Percentiles rank a stretch among this genome's conserved stretches.
phyloP scores from a whole-genome alignment of 257 asterid species.

The Galeopsis tetrahit region DNA sequence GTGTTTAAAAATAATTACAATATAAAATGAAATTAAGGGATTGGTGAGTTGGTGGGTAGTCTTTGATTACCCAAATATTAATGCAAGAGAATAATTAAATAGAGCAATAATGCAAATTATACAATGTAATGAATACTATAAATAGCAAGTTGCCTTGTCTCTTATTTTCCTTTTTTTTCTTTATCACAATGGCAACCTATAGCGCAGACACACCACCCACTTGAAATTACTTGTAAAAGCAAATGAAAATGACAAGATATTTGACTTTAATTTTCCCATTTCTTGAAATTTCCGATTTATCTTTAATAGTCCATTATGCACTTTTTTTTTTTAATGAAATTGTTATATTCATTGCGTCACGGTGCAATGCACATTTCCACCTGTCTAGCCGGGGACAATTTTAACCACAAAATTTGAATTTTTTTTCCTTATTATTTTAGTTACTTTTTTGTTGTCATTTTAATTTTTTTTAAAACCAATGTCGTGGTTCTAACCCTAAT shows the following conservation, averaged over 20 bases:
- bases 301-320: conserved; percentile 28
- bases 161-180: not conserved
- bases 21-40: not conserved
- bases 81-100: not conserved
- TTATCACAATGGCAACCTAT: conserved; percentile 20
- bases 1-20: too few relatives aligned
- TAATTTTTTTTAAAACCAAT: not conserved
- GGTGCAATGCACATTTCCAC: not conserved
- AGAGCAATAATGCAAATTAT: conserved; percentile 32
- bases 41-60: not conserved
- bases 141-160: conserved; percentile 29
- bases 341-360: conserved; percentile 17
- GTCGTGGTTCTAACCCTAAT: not conserved
- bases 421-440: not conserved
- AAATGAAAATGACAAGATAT: conserved; percentile 44
- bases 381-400: conserved; percentile 7
- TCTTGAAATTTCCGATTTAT: conserved; percentile 26
- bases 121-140: conserved; percentile 16
- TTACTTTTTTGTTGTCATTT: not conserved
- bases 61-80: not conserved
- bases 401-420: conserved; percentile 22
- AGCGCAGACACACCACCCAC: conserved; percentile 5
- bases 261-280: conserved; percentile 37
- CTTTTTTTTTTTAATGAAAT: not conserved
- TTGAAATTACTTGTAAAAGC: not conserved